Base-by-base conservation (phyloP, 306 rosid species). In the Prunus kanzakura region DNA sequence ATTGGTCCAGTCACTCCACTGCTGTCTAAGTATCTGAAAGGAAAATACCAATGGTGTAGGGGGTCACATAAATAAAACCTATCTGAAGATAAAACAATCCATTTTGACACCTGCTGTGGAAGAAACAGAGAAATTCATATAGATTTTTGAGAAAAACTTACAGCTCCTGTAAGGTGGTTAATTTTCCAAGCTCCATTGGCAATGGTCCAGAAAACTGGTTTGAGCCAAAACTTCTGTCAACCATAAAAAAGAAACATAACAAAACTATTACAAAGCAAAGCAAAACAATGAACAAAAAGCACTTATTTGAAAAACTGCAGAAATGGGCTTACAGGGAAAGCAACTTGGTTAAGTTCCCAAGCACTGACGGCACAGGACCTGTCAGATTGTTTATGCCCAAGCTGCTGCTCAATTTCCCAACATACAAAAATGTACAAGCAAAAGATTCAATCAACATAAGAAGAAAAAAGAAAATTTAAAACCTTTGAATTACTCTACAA, bases 11-110 rank as follows among this genome's bases (percentile, higher is more conserved):
- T 64, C 38, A 79, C 79, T 56, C 84, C 87, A 76, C 87, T 79
- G 72, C 87, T 83, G 58, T 83, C 87, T 22, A 83, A 72, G 72
- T 83, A 83, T 83, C 87, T 79, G 83, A 64, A 72, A 70, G 12
- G 7, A 22, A 25, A n/a, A 35, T 56, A 15, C 9, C 43, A 38
- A 38, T 38, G 43, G 43, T 38, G 43, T 7, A 7, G 43, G 43
- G 8, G 43, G 43, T 38, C 43, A 38, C 43, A 38, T 38, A 6
- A 38, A 1, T 38, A 38, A 38, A 38, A 38, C 43, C 43, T 38
- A 38, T 38, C 43, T 7, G 43, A 38, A 38, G 43, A 38, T 38
- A 38, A 29, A 29, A 38, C 9, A 38, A 38, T 1, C 43, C 43
- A 38, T 7, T 38, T 38, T 38, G 9, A 38, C 43, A 38, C 43